A percentile compares a stretch with the other conserved stretches of the same genome.
Conservation (phyloP, 2,329 filamentous ascomycete genomes). For the Fusarium azukiicola region DNA sequence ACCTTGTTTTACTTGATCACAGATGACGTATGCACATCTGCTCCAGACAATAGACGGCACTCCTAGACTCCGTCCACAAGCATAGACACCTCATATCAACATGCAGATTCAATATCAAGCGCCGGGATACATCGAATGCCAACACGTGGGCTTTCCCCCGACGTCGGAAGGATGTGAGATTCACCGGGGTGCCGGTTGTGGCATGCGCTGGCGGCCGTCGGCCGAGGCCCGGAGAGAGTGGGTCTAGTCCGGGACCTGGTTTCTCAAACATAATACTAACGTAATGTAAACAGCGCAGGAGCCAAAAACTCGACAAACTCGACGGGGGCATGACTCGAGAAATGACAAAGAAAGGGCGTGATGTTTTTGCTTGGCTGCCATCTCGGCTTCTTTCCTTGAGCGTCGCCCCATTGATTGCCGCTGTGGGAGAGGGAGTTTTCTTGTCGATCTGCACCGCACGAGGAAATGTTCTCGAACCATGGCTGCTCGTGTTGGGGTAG, state of each 20-base stretch:
- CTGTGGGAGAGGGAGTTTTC: neutral
- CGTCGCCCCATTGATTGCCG: neutral
- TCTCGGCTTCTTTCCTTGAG: slow-evolving; percentile 8
- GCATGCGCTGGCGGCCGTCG: neutral
- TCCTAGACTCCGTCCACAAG: neutral
- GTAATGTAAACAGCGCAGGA: slow-evolving; percentile 3
- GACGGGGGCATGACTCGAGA: slow-evolving; percentile 11
- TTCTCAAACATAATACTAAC: slow-evolving; percentile 22
- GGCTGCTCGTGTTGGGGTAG: slow-evolving; percentile 1
- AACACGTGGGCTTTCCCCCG: neutral
- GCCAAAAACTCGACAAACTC: neutral
- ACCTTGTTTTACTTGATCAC: neutral
- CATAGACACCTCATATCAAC: neutral
- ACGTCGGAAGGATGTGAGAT: neutral
- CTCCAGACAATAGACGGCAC: neutral
- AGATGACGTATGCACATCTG: neutral
- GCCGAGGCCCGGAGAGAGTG: neutral
- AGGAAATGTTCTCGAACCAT: neutral
- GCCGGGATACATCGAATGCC: neutral
- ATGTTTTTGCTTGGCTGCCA: slow-evolving; percentile 3
- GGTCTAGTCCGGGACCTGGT: neutral
- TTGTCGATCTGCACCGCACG: neutral
- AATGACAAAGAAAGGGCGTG: neutral
- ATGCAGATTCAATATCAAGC: neutral
- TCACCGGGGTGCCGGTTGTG: slow-evolving; percentile 8